These are phyloP conservation scores for Solanum tacnaense DNA, from an alignment of 257 asterid genomes.

Conservation along the genomic window DNA sequence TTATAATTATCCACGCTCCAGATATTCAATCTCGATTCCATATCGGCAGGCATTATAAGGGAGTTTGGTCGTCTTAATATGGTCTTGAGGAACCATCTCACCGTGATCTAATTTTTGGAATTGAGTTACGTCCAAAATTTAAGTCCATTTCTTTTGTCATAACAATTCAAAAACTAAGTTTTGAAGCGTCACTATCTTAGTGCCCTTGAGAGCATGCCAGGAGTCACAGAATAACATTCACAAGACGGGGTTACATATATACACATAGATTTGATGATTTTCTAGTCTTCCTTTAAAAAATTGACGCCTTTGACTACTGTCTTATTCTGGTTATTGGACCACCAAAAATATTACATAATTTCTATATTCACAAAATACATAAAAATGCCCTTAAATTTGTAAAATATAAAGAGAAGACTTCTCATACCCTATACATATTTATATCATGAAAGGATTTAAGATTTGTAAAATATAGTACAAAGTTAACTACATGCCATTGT, in stretches of 20 bases:
- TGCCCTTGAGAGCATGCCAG: background rate
- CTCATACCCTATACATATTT: background rate
- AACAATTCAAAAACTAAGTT: background rate
- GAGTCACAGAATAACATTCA: background rate
- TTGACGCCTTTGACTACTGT: background rate
- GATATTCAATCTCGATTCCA: background rate
- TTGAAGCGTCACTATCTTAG: background rate
- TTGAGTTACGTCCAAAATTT: background rate
- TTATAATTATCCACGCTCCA: background rate
- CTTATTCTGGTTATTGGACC: background rate
- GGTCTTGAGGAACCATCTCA: background rate
- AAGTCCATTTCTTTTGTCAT: background rate
- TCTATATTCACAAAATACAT: background rate
- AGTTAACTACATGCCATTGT: background rate
- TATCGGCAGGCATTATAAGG: background rate
- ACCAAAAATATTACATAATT: background rate
- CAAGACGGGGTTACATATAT: background rate
- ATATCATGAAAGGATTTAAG: background rate
- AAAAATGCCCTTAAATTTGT: background rate
- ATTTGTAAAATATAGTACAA: background rate
- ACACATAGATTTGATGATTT: background rate
- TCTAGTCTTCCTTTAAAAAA: background rate
- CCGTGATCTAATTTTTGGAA: background rate
- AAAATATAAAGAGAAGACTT: background rate
- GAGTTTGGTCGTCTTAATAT: background rate